phyloP scores from a whole-genome alignment of 2,329 filamentous ascomycete genomes.

The Ophiostoma sp. region DNA sequence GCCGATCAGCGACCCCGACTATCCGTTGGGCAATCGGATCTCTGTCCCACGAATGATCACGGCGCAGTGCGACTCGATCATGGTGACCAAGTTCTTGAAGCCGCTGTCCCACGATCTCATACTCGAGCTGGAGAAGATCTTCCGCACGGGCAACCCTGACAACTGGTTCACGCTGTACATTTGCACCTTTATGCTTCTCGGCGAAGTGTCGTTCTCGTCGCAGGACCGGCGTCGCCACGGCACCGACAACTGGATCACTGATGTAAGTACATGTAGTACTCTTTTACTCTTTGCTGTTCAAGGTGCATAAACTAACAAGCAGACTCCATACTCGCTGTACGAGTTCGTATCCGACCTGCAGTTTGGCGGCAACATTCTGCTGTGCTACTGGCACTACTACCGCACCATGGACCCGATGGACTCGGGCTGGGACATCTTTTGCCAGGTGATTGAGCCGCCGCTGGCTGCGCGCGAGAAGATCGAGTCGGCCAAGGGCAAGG shows the following conservation, averaged over 20 bases:
- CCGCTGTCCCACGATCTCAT: constrained; percentile 36
- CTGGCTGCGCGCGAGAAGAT: constrained; percentile 22
- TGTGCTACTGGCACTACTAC: constrained; percentile 50
- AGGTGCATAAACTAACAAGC: constrained; percentile 20
- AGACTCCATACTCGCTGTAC: constrained; percentile 36
- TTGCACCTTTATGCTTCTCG: constrained; percentile 40
- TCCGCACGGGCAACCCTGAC: constrained; percentile 34
- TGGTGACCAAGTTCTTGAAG: constrained; percentile 36
- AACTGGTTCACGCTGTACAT: constrained; percentile 39
- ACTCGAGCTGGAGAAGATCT: constrained; percentile 34
- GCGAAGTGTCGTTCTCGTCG: constrained; percentile 39
- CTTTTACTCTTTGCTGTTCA: no score
- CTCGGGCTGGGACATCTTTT: constrained; percentile 31
- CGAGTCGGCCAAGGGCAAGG: constrained; percentile 31
- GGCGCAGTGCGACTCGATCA: constrained; percentile 44
- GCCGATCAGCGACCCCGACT: constrained; percentile 36
- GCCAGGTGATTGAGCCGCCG: constrained; percentile 23
- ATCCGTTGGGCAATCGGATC: constrained; percentile 37
- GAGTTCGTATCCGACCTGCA: constrained; percentile 43
- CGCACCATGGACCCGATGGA: constrained; percentile 35
- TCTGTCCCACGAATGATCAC: constrained; percentile 43
- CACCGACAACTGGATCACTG: constrained; percentile 33
- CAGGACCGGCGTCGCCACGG: constrained; percentile 43
- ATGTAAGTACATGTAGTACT: constrained; percentile 10
- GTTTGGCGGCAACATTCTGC: constrained; percentile 42